Base-by-base conservation (phyloP, 2,329 filamentous ascomycete genomes). In the Drechslera avenae region DNA sequence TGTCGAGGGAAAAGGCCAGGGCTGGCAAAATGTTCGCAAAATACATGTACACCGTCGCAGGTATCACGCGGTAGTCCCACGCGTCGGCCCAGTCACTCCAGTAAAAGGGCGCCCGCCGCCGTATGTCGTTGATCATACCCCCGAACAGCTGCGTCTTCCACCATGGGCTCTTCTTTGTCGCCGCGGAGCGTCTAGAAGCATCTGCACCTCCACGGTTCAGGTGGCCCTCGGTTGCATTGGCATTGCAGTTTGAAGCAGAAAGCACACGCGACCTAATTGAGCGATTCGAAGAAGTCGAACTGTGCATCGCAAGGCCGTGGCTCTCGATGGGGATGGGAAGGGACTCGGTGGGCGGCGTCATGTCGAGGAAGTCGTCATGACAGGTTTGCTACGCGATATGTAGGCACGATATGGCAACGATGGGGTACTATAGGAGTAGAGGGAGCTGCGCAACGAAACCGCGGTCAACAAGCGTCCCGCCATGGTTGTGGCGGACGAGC, bases 1-100 rank as follows among this genome's bases (percentile, higher is more conserved):
- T 96, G 74, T 96, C 91, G 45, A 96, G 81, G 1, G 90, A 94
- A 75, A 96, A 96, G 39, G 91, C 91, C 52, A 96, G 76, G 1
- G 91, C 91, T 1, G 91, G 91, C 10, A 96, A 76, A 66, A 96
- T 94, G 76, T 95, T 95, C 57, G 91, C 90, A 81, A 95, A 96
- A 77, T 94, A 96, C 89, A 95, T 96, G 75, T 95, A 95, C 23
- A 95, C 64, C 5, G 91, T 95, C 13, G 90, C 90, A 1, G 91
- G 91, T 32, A 96, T 82, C 34, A 96, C 89, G 46, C 91, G 84
- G 76, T 96, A 96, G 69, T 95, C 89, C 89, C 89, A 94, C 1
- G 91, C 91, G 77, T 96, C 91, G 14, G 71, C 79, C 89, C 89
- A 95, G 73, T 96, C 91, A 73, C 87, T 92, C 75, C 77, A 79